Conservation (phyloP, 208 protist species). For the Crithidia mellificae region DNA sequence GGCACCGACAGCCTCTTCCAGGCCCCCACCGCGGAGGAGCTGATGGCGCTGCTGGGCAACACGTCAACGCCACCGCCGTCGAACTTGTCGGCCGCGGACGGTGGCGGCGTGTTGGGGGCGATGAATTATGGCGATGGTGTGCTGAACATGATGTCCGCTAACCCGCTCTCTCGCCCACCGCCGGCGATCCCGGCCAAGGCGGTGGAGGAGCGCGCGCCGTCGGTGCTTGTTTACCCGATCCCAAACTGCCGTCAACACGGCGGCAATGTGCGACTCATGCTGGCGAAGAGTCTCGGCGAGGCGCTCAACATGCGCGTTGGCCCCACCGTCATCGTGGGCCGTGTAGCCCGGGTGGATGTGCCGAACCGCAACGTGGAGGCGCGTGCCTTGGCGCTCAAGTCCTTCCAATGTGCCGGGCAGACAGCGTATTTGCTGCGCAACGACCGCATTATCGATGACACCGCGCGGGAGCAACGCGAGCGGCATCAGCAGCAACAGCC, state of each 20-base stretch:
- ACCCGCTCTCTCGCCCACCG: conserved; percentile 41
- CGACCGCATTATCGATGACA: conserved; percentile 87
- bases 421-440: conserved; percentile 86
- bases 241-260: conserved; percentile 43
- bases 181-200: conserved; percentile 75
- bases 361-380: conserved; percentile 83
- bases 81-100: no score
- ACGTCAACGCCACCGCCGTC: neutral
- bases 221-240: conserved; percentile 84
- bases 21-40: conserved; percentile 53
- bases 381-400: conserved; percentile 73
- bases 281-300: conserved; percentile 83
- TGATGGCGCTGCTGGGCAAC: conserved; percentile 64
- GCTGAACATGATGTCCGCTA: conserved; percentile 9
- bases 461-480: conserved; percentile 23
- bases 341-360: conserved; percentile 80
- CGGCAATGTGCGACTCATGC: conserved; percentile 69
- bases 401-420: conserved; percentile 73
- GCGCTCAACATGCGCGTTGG: conserved; percentile 81
- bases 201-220: conserved; percentile 68
- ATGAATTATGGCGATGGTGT: neutral
- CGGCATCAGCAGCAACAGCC: no score
- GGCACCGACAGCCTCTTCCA: neutral
- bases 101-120: neutral
- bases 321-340: conserved; percentile 80